phyloP scores from a whole-genome alignment of 345 rosid genomes.

The Carallia brachiata region DNA sequence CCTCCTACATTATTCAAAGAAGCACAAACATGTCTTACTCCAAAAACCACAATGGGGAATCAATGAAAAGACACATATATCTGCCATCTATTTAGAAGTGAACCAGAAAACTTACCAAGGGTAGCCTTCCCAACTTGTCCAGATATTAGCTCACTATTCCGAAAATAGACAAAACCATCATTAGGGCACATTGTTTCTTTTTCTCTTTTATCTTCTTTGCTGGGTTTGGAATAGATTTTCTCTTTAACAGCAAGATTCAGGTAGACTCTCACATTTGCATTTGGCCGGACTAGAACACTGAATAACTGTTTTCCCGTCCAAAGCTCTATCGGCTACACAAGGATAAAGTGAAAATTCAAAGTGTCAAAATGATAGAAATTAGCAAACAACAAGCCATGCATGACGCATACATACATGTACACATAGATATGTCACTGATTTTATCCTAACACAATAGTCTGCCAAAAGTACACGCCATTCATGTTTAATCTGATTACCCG shows the following conservation, averaged over 20 bases:
- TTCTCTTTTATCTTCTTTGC: conserved; percentile 48
- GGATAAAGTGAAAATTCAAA: conserved; percentile 26
- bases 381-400: background rate
- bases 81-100: conserved; percentile 6
- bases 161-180: conserved; percentile 93
- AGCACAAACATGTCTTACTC: no score
- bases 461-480: no score
- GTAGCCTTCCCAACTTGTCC: conserved; percentile 99
- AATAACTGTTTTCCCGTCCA: conserved; percentile 99
- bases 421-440: conserved; percentile 1
- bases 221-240: conserved; percentile 64
- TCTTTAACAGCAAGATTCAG: conserved; percentile 78
- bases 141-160: conserved; percentile 88
- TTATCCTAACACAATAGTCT: background rate
- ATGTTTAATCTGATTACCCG: background rate
- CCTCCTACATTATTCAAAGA: no score
- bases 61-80: background rate
- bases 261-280: conserved; percentile 71
- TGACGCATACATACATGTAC: background rate
- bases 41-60: background rate
- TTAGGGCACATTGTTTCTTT: conserved; percentile 82
- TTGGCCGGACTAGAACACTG: conserved; percentile 77
- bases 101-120: conserved; percentile 51
- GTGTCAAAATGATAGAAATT: conserved; percentile 13
- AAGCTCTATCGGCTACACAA: conserved; percentile 88